These are phyloP conservation scores for Microcos paniculata DNA, from an alignment of 345 rosid genomes.

Conservation along the genomic window DNA sequence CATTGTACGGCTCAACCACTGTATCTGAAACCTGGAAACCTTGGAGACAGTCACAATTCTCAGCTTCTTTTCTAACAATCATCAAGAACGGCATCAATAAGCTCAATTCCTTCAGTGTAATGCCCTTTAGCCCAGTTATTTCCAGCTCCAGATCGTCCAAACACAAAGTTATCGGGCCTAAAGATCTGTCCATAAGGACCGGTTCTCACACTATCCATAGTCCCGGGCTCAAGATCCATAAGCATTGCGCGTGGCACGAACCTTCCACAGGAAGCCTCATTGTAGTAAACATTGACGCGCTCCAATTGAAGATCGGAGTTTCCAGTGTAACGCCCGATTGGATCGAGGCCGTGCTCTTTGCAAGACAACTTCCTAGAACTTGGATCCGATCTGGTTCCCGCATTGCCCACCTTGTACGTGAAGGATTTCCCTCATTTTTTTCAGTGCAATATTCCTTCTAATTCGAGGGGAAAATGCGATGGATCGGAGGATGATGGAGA, in stretches of 20 bases:
- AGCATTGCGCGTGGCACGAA: no score
- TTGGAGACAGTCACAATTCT: no score
- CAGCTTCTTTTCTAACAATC: no score
- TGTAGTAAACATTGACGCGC: slow-evolving; percentile 31
- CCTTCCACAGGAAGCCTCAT: slow-evolving; percentile 28
- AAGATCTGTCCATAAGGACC: slow-evolving; percentile 35
- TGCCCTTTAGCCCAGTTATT: no score
- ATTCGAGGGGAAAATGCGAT: slow-evolving; percentile 18
- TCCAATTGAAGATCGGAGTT: slow-evolving; percentile 27
- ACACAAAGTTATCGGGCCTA: no score
- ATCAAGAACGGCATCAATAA: no score
- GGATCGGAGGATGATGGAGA: slow-evolving; percentile 4
- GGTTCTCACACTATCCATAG: slow-evolving; percentile 32
- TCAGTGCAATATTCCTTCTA: no score
- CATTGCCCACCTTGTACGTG: slow-evolving; percentile 30
- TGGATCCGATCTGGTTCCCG: slow-evolving; percentile 30
- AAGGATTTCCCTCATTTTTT: slow-evolving; percentile 29
- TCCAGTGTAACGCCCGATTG: slow-evolving; percentile 28
- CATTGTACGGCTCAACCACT: no score
- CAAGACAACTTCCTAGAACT: slow-evolving; percentile 20
- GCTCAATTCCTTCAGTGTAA: no score
- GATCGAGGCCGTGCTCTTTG: slow-evolving; percentile 26
- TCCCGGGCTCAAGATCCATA: slow-evolving; percentile 32
- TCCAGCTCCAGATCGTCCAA: no score
- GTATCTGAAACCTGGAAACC: no score